phyloP scores from a whole-genome alignment of 176 grass and related monocot genomes.

The Musa itinerans region DNA sequence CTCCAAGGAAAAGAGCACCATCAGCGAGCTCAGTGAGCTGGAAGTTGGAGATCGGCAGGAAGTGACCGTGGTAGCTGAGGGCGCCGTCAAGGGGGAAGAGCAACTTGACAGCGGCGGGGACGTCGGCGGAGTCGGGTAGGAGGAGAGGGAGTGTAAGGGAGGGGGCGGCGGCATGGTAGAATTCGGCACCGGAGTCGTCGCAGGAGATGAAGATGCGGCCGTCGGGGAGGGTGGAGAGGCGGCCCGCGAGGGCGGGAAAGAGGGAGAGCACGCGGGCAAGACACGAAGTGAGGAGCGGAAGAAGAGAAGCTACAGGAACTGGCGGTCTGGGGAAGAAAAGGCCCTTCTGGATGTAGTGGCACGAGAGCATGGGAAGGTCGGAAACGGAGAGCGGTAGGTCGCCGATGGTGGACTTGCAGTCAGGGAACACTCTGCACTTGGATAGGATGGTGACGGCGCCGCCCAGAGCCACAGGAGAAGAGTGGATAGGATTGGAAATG shows the following conservation, averaged over 20 bases:
- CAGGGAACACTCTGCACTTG: conserved; percentile 42
- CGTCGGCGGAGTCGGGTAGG: conserved; percentile 46
- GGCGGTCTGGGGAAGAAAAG: conserved; percentile 48
- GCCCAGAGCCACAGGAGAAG: neutral
- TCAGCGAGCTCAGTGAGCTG: conserved; percentile 76
- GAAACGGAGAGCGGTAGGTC: conserved; percentile 31
- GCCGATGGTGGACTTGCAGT: conserved; percentile 31
- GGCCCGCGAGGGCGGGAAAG: conserved; percentile 38
- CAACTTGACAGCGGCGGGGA: conserved; percentile 42
- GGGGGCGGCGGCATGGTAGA: conserved; percentile 52
- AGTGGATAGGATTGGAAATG: neutral
- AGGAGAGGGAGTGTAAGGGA: conserved; percentile 43
- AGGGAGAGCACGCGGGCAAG: conserved; percentile 33
- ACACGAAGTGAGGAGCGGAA: conserved; percentile 52
- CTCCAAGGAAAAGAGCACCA: conserved; percentile 65
- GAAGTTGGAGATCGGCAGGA: conserved; percentile 58
- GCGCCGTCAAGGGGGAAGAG: conserved; percentile 70
- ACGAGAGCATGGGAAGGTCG: too few species aligned
- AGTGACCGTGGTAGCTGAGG: conserved; percentile 69
- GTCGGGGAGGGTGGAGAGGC: conserved; percentile 59
- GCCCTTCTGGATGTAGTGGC: too few species aligned
- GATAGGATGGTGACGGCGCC: conserved; percentile 49
- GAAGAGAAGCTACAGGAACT: conserved; percentile 87
- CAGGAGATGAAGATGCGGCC: conserved; percentile 58
- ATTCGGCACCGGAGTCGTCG: conserved; percentile 64